Evolutionary conservation across 129 eudicot genomes (phyloP).

Genomic region (Flaveria linearis): DNA sequence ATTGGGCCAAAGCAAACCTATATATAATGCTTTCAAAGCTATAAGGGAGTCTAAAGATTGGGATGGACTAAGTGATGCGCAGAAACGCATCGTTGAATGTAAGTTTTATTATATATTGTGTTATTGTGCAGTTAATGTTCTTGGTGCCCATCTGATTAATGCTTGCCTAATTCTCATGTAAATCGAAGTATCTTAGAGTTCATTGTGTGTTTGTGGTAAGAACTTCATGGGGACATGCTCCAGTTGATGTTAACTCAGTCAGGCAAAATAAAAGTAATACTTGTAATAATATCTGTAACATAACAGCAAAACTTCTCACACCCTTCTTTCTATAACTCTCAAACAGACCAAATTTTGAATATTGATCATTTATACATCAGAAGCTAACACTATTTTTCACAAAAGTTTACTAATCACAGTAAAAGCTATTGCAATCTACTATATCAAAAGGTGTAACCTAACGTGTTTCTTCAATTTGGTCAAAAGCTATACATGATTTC

Average conservation of each 20-base stretch:
- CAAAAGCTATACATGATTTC: constrained; percentile 15
- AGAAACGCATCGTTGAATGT: constrained; percentile 91
- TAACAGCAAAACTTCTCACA: background rate
- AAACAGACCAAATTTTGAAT: background rate
- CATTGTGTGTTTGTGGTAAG: constrained; percentile 4
- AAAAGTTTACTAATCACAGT: constrained; percentile 3
- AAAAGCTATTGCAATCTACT: background rate
- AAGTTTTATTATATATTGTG: constrained; percentile 27
- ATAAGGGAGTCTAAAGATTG: constrained; percentile 80
- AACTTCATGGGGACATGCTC: background rate
- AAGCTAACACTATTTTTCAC: background rate
- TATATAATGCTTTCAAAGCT: constrained; percentile 88
- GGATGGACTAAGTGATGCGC: constrained; percentile 78
- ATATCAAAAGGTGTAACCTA: background rate
- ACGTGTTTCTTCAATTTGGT: background rate
- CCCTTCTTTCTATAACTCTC: background rate
- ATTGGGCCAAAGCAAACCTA: constrained; percentile 88
- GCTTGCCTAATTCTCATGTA: background rate
- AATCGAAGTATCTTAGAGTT: background rate
- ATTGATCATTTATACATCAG: background rate
- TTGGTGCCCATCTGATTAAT: background rate
- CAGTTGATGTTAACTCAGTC: background rate
- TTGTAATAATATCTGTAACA: background rate
- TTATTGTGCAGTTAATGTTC: background rate
- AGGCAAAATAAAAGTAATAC: background rate